These are phyloP conservation scores for Lagenidium giganteum DNA, from an alignment of 352 stramenopile genomes.

Conservation along the genomic window DNA sequence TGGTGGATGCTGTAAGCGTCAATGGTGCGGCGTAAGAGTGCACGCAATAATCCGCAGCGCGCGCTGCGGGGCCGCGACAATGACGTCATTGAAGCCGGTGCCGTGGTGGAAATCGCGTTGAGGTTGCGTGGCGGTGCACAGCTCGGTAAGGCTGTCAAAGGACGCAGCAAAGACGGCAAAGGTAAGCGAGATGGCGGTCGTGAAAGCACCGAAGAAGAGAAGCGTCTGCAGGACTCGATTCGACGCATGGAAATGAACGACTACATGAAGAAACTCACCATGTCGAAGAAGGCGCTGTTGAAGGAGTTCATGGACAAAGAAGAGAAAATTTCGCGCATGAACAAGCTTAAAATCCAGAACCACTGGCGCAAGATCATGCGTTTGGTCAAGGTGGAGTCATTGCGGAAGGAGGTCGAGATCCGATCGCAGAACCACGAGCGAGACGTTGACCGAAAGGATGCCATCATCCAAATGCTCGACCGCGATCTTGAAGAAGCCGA, in stretches of 20 bases:
- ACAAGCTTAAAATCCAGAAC: conserved; percentile 92
- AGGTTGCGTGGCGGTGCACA: conserved; percentile 62
- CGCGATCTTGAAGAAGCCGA: conserved; percentile 91
- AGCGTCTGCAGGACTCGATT: conserved; percentile 69
- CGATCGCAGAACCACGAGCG: conserved; percentile 92
- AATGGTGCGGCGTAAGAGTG: too few relatives aligned
- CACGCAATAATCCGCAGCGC: too few relatives aligned
- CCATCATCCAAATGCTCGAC: conserved; percentile 94
- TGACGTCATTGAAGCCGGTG: too few relatives aligned
- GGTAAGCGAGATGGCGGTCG: conserved; percentile 51
- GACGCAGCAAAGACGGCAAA: conserved; percentile 65
- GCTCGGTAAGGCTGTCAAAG: conserved; percentile 75
- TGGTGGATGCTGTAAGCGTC: too few relatives aligned
- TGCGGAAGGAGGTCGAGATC: conserved; percentile 92
- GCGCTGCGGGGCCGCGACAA: too few relatives aligned
- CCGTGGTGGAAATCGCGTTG: conserved; percentile 27
- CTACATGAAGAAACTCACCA: conserved; percentile 75
- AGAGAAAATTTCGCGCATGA: conserved; percentile 69
- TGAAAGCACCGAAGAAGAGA: conserved; percentile 61
- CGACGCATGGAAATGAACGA: conserved; percentile 83
- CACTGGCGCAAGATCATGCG: conserved; percentile 96
- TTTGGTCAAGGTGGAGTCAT: conserved; percentile 88
- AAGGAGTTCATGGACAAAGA: conserved; percentile 77
- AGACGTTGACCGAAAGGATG: conserved; percentile 93
- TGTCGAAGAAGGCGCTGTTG: conserved; percentile 70